These are phyloP conservation scores for Kregervanrija delftensis DNA, from an alignment of 805 yeast species.

Conservation along the genomic window DNA sequence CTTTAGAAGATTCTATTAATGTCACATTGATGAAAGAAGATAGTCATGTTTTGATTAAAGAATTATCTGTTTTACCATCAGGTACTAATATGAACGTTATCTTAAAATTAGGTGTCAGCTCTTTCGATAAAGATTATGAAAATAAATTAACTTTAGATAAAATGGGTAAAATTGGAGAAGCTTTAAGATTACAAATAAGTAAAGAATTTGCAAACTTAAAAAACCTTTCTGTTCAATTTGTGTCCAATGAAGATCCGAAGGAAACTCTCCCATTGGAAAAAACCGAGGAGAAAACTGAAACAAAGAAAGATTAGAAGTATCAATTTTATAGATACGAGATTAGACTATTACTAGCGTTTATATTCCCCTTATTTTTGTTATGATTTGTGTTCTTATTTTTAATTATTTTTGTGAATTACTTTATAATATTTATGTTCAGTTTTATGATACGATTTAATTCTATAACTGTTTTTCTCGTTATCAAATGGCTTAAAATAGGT, in stretches of 20 bases:
- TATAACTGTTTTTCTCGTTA: too few species aligned
- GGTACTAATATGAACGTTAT: slow-evolving; percentile 47
- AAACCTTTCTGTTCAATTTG: slow-evolving; percentile 27
- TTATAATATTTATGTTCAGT: too few species aligned
- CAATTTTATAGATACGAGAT: background rate
- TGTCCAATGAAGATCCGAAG: slow-evolving; percentile 12
- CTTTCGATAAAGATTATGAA: slow-evolving; percentile 24
- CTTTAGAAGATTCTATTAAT: slow-evolving; percentile 31
- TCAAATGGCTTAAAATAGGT: too few species aligned
- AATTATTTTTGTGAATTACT: too few species aligned
- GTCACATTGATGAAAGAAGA: slow-evolving; percentile 27
- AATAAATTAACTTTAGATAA: slow-evolving; percentile 25
- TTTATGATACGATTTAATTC: too few species aligned
- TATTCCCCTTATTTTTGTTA: too few species aligned
- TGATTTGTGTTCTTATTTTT: too few species aligned
- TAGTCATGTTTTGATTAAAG: slow-evolving; percentile 26
- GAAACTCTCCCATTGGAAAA: slow-evolving; percentile 1
- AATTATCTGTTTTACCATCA: slow-evolving; percentile 41
- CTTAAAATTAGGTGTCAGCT: slow-evolving; percentile 24
- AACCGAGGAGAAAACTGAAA: background rate
- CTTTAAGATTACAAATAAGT: slow-evolving; percentile 25
- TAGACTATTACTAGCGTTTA: background rate
- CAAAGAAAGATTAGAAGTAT: background rate
- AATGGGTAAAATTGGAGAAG: slow-evolving; percentile 25
- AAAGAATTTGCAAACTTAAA: slow-evolving; percentile 29